A percentile compares a stretch with the other conserved stretches of the same genome.
These are phyloP conservation scores for Fusarium tuaranense DNA, from an alignment of 2,329 filamentous ascomycete genomes.

Conservation along the genomic window DNA sequence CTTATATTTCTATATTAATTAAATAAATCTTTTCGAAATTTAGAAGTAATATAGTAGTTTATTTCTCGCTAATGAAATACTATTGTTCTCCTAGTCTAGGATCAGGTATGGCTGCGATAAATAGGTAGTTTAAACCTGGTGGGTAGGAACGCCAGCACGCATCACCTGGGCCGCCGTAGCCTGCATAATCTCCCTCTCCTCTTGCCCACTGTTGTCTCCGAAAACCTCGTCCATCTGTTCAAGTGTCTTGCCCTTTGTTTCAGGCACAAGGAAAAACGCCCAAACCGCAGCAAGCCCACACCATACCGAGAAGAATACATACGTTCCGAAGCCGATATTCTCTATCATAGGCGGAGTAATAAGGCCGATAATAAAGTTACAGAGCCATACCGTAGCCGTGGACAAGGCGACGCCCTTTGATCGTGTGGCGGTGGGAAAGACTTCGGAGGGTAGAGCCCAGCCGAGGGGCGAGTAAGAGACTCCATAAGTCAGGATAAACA, in stretches of 20 bases:
- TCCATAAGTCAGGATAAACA: slow-evolving; percentile 58
- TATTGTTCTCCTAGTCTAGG: too few relatives aligned
- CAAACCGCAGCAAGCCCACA: slow-evolving; percentile 52
- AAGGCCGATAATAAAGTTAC: not conserved
- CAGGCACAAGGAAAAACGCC: slow-evolving; percentile 69
- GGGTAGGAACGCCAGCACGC: not conserved
- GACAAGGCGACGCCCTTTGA: slow-evolving; percentile 57
- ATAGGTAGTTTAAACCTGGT: not conserved
- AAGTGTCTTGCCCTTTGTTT: slow-evolving; percentile 78
- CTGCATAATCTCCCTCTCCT: slow-evolving; percentile 21
- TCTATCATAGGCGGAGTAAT: not conserved
- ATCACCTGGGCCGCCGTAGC: not conserved
- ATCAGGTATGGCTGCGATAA: not conserved
- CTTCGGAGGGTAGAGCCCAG: slow-evolving; percentile 58
- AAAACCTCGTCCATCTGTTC: slow-evolving; percentile 83
- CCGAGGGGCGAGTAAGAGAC: slow-evolving; percentile 53
- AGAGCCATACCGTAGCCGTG: not conserved
- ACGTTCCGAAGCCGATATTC: not conserved
- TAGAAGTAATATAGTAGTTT: too few relatives aligned
- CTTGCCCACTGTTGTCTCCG: slow-evolving; percentile 39
- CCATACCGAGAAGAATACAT: slow-evolving; percentile 75
- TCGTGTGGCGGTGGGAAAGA: slow-evolving; percentile 52
- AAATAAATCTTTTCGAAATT: too few relatives aligned
- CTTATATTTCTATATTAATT: too few relatives aligned
- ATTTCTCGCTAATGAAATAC: too few relatives aligned